Base-by-base conservation (phyloP, 192 early-diverging fungal genomes). In the Dispira parvispora region DNA sequence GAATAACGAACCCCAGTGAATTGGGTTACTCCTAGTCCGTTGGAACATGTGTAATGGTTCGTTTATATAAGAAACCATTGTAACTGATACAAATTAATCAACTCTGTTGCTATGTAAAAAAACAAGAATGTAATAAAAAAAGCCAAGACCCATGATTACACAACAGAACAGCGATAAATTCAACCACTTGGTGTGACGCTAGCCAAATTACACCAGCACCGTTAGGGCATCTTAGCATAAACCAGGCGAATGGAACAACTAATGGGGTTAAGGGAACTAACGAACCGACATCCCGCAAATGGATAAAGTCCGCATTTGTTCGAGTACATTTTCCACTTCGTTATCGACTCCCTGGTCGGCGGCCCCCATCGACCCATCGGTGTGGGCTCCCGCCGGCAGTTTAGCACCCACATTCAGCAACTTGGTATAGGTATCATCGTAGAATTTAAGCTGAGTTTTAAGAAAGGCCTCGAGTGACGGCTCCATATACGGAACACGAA, bases 401-500 rank as follows among this genome's bases (percentile, higher is more conserved):
- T 76, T 72, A 45, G 80, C 68, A 45, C 82, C 66, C 5, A 91
- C 69, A 3, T 71, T 64, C 61, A 88, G 82, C 65, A 98, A 77
- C 62, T 82, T 80, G 28, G 84, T 77, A 57, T 84, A 83, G 53
- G 88, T 88, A 45, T 82, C 80, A 68, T 87, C 87, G 61, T 89
- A 88, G 75, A 97, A 97, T 62, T 81, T 78, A n/a, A 94, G 69
- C 69, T 99, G 94, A 16, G 86, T 79, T 73, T 94, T 93, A 58
- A 96, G 87, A 27, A 99, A 73, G 10, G 94, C 95, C 67, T 96
- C 94, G 67, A 99, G 94, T 21, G 89, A 90, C 2, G 96, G 96
- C 28, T 97, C 91, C 52, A 96, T 71, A 64, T 92, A 93, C 4
- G 89, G 87, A 0, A 96, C 85, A 38, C 94, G 75, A 25, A 90